Evolutionary conservation across 805 yeast species (phyloP), one percentile per base, ranked within the genome.

Genomic region (Barnettozyma sucrosica): DNA sequence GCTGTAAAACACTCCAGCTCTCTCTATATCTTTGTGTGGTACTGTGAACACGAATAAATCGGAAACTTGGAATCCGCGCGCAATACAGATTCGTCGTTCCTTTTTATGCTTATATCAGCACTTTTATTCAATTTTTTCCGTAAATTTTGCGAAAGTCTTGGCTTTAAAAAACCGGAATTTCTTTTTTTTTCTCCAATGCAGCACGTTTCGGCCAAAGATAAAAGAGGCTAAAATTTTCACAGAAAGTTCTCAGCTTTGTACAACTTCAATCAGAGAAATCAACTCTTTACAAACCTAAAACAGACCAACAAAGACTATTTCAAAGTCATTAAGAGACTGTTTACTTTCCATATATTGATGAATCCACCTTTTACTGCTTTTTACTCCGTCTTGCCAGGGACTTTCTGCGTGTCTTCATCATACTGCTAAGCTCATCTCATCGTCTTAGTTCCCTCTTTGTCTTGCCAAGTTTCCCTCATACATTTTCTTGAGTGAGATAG

Each of bases 301-400:
- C 37, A 16, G 37, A 16, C 19, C 37, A 18, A 34, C 41, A 25
- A 43, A 28, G 32, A 28, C 32, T 28, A 28, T 28, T 28, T 16
- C 11, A 14, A 28, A 28, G 21, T 43, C 45, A 6, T 18, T 16
- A 10, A 2, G 39, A 24, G 20, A 34, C 37, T 30, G 25, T 28
- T 24, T 21, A 40, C 34, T 16, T 24, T 18, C 26, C 43, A 16
- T 24, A 28, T 28, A 42, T 46, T 46, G 40, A 46, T 46, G 49
- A 42, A 37, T 24, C 23, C 45, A 3, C 13, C 18, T 33, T 11
- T 23, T 21, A 14, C 43, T 38, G 46, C 30, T 33, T 28, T n/a
- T 37, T 24, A 28, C 38, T 24, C 48, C 36, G 34, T 30, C 44
- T 33, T 30, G 20, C 44, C 25, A 45, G 41, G 36, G 48, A 30